These are phyloP conservation scores for Nigrospora sphaerica DNA, from an alignment of 2,329 filamentous ascomycete species.

Conservation along the genomic window DNA sequence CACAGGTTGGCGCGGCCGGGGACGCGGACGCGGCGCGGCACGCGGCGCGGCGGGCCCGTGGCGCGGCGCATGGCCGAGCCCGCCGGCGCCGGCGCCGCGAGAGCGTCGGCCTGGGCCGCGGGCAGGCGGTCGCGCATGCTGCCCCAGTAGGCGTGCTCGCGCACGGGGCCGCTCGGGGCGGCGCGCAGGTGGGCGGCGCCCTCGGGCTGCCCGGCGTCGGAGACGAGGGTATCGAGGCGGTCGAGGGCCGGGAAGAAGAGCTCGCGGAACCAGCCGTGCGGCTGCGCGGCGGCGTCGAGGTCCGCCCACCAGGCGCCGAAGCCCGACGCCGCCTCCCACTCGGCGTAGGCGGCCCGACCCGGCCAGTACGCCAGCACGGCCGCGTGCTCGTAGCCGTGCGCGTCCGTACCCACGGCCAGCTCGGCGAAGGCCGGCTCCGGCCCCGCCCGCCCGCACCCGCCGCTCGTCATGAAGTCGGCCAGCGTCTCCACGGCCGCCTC, in stretches of 20 bases:
- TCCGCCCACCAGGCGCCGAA: slow-evolving; percentile 30
- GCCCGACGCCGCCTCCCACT: slow-evolving; percentile 25
- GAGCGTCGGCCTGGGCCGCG: slow-evolving; percentile 25
- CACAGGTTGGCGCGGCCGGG: slow-evolving; percentile 30
- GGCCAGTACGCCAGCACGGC: no score
- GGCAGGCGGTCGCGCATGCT: slow-evolving; percentile 37
- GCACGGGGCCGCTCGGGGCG: slow-evolving; percentile 25
- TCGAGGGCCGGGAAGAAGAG: slow-evolving; percentile 32
- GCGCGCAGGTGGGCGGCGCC: slow-evolving; percentile 32
- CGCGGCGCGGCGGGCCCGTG: slow-evolving; percentile 6
- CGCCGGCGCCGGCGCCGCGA: slow-evolving; percentile 5
- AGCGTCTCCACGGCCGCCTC: no score
- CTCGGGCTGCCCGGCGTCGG: slow-evolving; percentile 26
- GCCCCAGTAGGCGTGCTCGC: slow-evolving; percentile 38
- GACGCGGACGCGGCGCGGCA: slow-evolving; percentile 19
- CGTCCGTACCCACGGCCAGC: no score
- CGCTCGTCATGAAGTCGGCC: no score
- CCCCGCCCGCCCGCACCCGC: no score
- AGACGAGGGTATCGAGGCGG: slow-evolving; percentile 35
- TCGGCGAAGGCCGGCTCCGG: no score
- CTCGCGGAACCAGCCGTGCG: slow-evolving; percentile 34
- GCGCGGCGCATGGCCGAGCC: no score
- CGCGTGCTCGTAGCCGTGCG: no score
- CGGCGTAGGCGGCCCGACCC: slow-evolving; percentile 10
- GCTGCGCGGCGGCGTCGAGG: slow-evolving; percentile 13